Evolutionary conservation across 2,329 filamentous ascomycete species (phyloP), one percentile per base, ranked within the genome.

Genomic region (Gremmenia infestans): DNA sequence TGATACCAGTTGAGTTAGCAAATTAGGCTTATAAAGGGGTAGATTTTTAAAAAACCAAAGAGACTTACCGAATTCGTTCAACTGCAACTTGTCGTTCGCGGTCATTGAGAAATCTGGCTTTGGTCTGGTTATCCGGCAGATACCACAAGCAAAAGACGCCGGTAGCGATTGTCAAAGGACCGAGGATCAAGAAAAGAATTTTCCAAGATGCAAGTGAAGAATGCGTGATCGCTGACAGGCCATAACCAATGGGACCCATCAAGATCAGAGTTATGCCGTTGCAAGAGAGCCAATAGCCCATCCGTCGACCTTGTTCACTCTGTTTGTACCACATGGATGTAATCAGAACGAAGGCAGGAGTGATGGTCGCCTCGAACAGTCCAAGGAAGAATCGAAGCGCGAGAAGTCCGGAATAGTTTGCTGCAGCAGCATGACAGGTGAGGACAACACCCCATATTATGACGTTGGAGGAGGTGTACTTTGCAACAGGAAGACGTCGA

Each of bases 261-360:
- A 19, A 17, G 11, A 58, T 48, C 9, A 32, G 28, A 32, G 28
- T 32, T 32, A 32, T 32, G 28, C 28, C 28, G 28, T 32, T 32
- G 11, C 28, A 32, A 32, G 28, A 11, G 28, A 32, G 28, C 82
- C 64, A 87, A 85, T 9, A 77, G 82, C 72, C 76, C 67, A 39
- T 71, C 68, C 64, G 72, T 72, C 2, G 71, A 65, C 63, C 72
- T 62, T 8, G 73, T 70, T 57, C 76, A 70, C 51, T 76, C 72
- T 43, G 71, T 62, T 68, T 74, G 48, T 76, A 76, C 66, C 70
- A 77, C n/a, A 61, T 65, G 8, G 67, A 53, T 15, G 43, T 53
- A 46, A 81, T 79, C 50, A 80, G 73, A 73, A 82, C 80, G 55
- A 81, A 82, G 42, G 78, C 77, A 0, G 80, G 81, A 0, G 74